Conservation (phyloP, 225 moss, liverwort and hornwort species). For the Anthoceros angustus region DNA sequence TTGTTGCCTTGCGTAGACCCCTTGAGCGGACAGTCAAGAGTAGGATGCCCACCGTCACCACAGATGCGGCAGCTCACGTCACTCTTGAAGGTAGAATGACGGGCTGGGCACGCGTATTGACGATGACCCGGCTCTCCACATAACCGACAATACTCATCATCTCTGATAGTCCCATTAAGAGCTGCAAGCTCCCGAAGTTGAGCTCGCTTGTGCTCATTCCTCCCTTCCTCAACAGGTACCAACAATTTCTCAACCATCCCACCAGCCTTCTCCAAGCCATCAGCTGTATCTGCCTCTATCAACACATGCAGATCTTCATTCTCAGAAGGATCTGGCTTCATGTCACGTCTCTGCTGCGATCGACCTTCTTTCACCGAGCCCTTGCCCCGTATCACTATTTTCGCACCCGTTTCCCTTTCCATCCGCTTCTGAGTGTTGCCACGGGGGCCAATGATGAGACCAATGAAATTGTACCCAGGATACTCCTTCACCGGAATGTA, state of each 20-base stretch:
- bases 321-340: slow-evolving; percentile 97
- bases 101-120: slow-evolving; percentile 92
- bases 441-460: slow-evolving; percentile 90
- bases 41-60: slow-evolving; percentile 99
- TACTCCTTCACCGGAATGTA: slow-evolving; percentile 97
- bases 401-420: slow-evolving; percentile 96
- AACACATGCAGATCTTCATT: slow-evolving; percentile 93
- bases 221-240: slow-evolving; percentile 89
- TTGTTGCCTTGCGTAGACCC: slow-evolving; percentile 94
- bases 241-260: slow-evolving; percentile 95
- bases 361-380: slow-evolving; percentile 96
- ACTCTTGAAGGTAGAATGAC: slow-evolving; percentile 94
- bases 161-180: slow-evolving; percentile 92
- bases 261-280: slow-evolving; percentile 86
- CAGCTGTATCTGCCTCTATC: slow-evolving; percentile 89
- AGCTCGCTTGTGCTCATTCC: slow-evolving; percentile 93
- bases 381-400: slow-evolving; percentile 94
- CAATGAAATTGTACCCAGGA: slow-evolving; percentile 97
- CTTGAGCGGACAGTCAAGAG: slow-evolving; percentile 94
- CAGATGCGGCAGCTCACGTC: slow-evolving; percentile 96
- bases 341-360: slow-evolving; percentile 87
- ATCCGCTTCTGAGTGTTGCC: slow-evolving; percentile 99
- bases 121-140: slow-evolving; percentile 97
- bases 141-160: slow-evolving; percentile 94
- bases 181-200: slow-evolving; percentile 91